Base-by-base conservation (phyloP, 2,329 filamentous ascomycete genomes). In the Myotisia sp. region DNA sequence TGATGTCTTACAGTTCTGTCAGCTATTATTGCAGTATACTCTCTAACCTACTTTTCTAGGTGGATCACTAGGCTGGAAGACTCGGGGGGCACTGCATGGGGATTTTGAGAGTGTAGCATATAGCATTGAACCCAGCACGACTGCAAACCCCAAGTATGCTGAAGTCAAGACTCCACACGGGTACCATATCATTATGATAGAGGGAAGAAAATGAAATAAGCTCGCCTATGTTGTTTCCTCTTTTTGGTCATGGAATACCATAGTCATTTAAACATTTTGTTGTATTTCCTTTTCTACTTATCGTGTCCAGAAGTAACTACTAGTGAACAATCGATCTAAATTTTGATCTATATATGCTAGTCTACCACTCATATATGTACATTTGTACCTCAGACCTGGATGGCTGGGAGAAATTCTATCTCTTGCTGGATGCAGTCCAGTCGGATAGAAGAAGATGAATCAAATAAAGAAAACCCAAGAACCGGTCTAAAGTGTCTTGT, bases 131-230 rank as follows among this genome's bases (percentile, higher is more conserved):
- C 59, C 66, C 1, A 76, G 71, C 45, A 71, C 70, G 21, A 76
- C 69, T 23, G 63, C 47, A n/a, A 74, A 60, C 44, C 73, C 73
- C 2, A 73, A 72, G 49, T 71, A 65, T 51, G 70, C 53, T 1
- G 73, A 77, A 53, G 67, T 67, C 29, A 77, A 74, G 59, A 76
- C 73, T 6, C 62, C 62, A 9, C 69, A 73, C 54, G 74, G 74
- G n/a, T 78, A 77, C 58, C 74, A 77, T 54, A 69, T 78, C 43
- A 65, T 77, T 34, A 77, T 77, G 71, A 71, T 77, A 3, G 74
- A 77, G 48, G 74, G 72, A 32, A 60, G 73, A 50, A 75, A 74
- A 52, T 74, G 20, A 23, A n/a, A n/a, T n/a, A n/a, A n/a, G n/a
- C n/a, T n/a, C n/a, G 5, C 8, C 12, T 20, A 30, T 13, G 5